Conservation (phyloP, 371 early-diverging fungal species). For the Mortierella sp. region DNA sequence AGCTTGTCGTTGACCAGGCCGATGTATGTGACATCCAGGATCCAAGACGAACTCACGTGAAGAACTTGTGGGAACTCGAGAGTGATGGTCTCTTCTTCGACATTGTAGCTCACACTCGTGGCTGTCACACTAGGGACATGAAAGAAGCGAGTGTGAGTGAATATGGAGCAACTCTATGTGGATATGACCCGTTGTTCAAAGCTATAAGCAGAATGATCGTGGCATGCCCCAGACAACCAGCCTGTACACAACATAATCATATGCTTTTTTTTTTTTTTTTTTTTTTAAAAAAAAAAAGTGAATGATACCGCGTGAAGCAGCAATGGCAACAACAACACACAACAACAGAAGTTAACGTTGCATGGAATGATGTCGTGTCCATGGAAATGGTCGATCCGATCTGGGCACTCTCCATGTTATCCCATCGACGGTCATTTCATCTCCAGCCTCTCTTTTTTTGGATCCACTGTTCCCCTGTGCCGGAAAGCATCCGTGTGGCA, state of each 20-base stretch:
- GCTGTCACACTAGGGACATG: conserved; percentile 33
- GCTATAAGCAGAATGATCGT: no score
- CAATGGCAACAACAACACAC: no score
- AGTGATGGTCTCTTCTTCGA: conserved; percentile 47
- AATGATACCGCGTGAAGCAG: no score
- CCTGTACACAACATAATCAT: no score
- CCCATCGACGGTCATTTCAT: conserved; percentile 1
- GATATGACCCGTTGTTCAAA: no score
- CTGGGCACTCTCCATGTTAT: conserved; percentile 1
- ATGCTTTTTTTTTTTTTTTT: no score
- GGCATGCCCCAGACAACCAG: no score
- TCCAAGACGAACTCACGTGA: conserved; percentile 42
- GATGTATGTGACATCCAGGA: conserved; percentile 44
- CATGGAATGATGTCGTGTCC: not conserved
- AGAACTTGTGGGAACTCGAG: conserved; percentile 45
- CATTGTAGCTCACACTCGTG: conserved; percentile 48
- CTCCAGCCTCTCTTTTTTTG: not conserved
- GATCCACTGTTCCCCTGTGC: not conserved
- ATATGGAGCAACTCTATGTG: no score
- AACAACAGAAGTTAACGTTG: not conserved
- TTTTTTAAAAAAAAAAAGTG: no score
- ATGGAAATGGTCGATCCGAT: not conserved
- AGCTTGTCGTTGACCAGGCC: conserved; percentile 85
- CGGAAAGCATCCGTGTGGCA: not conserved
- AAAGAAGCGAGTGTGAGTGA: no score